A percentile compares a stretch with the other conserved stretches of the same genome.
phyloP scores from a whole-genome alignment of 495 filamentous ascomycete genomes.

The Cenococcum geophilum region DNA sequence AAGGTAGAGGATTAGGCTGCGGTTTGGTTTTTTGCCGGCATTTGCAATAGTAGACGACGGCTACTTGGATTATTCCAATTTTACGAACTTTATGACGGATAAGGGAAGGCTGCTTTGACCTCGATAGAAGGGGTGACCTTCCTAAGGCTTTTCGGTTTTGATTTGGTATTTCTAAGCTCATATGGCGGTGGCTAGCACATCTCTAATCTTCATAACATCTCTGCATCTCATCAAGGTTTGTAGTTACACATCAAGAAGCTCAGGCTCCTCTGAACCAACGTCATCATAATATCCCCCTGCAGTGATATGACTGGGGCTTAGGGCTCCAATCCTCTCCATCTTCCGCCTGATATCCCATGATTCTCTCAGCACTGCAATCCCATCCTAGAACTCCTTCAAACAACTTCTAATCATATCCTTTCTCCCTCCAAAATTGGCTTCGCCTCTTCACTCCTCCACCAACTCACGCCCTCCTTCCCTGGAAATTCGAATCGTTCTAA shows the following conservation, averaged over 20 bases:
- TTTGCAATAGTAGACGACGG: too few relatives aligned
- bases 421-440: constrained; percentile 38
- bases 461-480: constrained; percentile 67
- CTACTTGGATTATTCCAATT: too few relatives aligned
- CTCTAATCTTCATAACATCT: neutral
- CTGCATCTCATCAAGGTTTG: neutral
- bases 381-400: neutral
- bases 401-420: constrained; percentile 23
- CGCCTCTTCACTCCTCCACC: constrained; percentile 57
- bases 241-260: too few relatives aligned
- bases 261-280: too few relatives aligned
- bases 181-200: neutral
- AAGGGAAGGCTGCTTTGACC: neutral
- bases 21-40: too few relatives aligned
- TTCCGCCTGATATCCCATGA: too few relatives aligned
- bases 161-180: neutral
- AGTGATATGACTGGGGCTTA: too few relatives aligned
- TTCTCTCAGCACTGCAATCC: too few relatives aligned
- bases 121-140: neutral
- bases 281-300: too few relatives aligned
- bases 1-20: too few relatives aligned
- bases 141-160: neutral
- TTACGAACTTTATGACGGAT: too few relatives aligned
- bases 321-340: too few relatives aligned
- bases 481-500: constrained; percentile 75